These are phyloP conservation scores for Picocystis salinarum DNA, from an alignment of 139 green algal genomes.

Conservation along the genomic window DNA sequence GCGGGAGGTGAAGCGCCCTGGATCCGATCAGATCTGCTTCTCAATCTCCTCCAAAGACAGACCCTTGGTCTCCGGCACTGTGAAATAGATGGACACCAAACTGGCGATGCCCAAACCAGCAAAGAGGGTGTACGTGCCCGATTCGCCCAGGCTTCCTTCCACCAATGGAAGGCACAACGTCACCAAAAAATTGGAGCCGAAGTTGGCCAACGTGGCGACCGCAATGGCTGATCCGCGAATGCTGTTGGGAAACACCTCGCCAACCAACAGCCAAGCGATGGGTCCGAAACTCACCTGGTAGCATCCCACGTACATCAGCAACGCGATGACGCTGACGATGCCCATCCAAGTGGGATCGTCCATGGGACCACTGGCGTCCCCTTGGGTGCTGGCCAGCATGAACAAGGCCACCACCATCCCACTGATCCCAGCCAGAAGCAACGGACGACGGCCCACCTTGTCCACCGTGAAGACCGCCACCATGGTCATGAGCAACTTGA, in stretches of 20 bases:
- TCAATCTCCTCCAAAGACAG: constrained; percentile 87
- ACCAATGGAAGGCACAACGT: constrained; percentile 21
- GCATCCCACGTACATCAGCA: constrained; percentile 74
- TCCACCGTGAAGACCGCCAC: constrained; percentile 62
- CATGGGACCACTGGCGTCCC: too few species aligned
- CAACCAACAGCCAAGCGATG: constrained; percentile 52
- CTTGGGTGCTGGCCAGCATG: constrained; percentile 14
- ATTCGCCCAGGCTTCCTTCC: constrained; percentile 36
- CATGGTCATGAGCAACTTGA: constrained; percentile 75
- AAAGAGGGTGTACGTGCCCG: constrained; percentile 54
- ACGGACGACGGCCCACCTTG: constrained; percentile 42
- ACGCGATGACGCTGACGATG: constrained; percentile 36
- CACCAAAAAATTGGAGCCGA: constrained; percentile 73
- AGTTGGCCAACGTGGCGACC: constrained; percentile 72
- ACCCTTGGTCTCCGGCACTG: constrained; percentile 79
- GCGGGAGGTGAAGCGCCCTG: too few species aligned
- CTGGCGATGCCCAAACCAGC: constrained; percentile 36
- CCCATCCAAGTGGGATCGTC: too few species aligned
- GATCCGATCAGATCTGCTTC: too few species aligned
- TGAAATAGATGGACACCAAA: constrained; percentile 43
- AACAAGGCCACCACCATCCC: constrained; percentile 44
- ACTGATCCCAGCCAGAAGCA: constrained; percentile 59
- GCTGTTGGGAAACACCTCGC: neutral
- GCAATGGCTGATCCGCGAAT: constrained; percentile 46
- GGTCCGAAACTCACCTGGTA: constrained; percentile 84